Evolutionary conservation across 2,329 filamentous ascomycete genomes (phyloP), one percentile per base, ranked within the genome.

Genomic region (Penicillium palitans): DNA sequence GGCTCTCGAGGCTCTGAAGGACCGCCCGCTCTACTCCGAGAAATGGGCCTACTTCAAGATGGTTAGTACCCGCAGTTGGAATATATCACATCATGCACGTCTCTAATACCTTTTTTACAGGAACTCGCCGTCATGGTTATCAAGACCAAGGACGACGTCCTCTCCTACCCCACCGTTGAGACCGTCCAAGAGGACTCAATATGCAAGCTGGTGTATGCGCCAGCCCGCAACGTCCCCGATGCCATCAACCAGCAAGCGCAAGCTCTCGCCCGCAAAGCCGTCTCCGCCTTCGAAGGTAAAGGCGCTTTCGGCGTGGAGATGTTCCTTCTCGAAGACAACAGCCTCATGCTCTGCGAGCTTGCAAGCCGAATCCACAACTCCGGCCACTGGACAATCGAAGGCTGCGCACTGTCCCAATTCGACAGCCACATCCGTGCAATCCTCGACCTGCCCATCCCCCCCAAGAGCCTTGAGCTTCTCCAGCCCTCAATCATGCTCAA

Each of bases 291-390:
- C 55, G 87, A 87, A 79, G 95, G 95, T 52, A 89, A 95, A 61
- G 95, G 95, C 63, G 90, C 96, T 33, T 99, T 97, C 75, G 95
- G 93, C 0, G 93, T 98, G 0, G 95, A 99, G 78, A 90, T 98
- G 87, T 99, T 99, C 77, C 77, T 98, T 4, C 83, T 93, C 12
- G 79, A 87, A 49, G 86, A 95, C 67, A 86, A 86, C 78, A 79
- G 74, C 58, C 81, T 96, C 2, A 78, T 96, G 58, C 83, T 97
- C 67, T 96, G 96, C 74, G 92, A 96, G 76, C 89, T 96, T 62
- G 91, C 91, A 0, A 91, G 90, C 13, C 83, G 91, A 40, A 84
- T 86, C 51, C 93, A 97, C 78, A 97, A 97, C 79, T 96, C 91
- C 0, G 95, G 95, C 0, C 95, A 98, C 76, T 93, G 93, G 77